Evolutionary conservation across 129 eudicot genomes (phyloP), one percentile per base, ranked within the genome.

Genomic region (Apium graveolens): DNA sequence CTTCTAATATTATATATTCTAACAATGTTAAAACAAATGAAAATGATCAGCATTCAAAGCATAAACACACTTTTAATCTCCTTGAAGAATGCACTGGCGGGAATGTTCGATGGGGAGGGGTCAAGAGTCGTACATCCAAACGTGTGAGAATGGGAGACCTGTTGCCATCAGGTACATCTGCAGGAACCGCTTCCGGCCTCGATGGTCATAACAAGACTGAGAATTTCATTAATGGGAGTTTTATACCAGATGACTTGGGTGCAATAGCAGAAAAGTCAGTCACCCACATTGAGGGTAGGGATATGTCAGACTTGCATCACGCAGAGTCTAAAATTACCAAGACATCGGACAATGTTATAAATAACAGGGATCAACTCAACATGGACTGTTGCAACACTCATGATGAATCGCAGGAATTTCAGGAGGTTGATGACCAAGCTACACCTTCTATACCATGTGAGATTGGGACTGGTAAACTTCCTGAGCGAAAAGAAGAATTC

Each of bases 71-170:
- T 83, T 70, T 84, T 49, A 86, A 83, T 78, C 83, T 90, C 48
- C 86, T 88, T 39, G 91, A 83, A 82, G 93, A 86, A 13, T 84
- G 71, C 70, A 75, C 74, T 60, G 85, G 81, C 62, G 88, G 88
- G 38, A 79, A 83, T 18, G 85, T 91, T 82, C 84, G 73, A 82
- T 95, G 98, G 98, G 98, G 97, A 39, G 90, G 93, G 79, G 91
- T 87, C 73, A 91, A 78, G 77, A 73, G 94, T 73, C 98, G 98
- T 46, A 85, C 97, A 41, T 75, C 89, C 68, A 95, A 95, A 81
- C 96, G 97, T 48, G 73, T 80, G 45, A 90, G 85, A 69, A 73
- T 75, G 62, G 86, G 85, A 16, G 92, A 85, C 79, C 77, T 92
- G 66, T 65, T 70, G 9, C 73, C 83, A 12, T 80, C 86, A 17